Evolutionary conservation across 2,329 filamentous ascomycete genomes (phyloP).

Genomic region (Fusarium tricinctum): DNA sequence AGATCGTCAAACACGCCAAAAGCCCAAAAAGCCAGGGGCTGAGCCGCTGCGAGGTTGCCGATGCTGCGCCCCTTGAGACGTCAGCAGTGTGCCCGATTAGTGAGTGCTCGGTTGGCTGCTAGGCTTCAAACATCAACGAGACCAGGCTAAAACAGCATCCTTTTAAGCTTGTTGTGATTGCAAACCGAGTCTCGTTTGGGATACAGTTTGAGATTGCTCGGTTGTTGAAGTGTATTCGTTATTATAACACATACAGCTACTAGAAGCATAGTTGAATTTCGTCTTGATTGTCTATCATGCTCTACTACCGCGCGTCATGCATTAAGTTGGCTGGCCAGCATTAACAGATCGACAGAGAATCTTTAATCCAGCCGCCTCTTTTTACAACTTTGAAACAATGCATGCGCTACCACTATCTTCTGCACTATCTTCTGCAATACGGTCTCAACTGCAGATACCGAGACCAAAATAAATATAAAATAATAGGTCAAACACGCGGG

Average conservation of each 20-base stretch:
- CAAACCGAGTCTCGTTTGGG: slow-evolving; percentile 4
- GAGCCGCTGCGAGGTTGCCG: background rate
- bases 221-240: background rate
- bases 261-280: no score
- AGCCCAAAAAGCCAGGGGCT: slow-evolving; percentile 1
- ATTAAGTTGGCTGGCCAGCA: slow-evolving; percentile 19
- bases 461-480: slow-evolving; percentile 5
- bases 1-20: slow-evolving; percentile 31
- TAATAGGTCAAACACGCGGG: slow-evolving; percentile 1
- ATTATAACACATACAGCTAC: background rate
- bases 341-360: slow-evolving; percentile 28
- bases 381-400: slow-evolving; percentile 5
- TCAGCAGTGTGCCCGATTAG: slow-evolving; percentile 42
- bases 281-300: background rate
- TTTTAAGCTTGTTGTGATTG: background rate
- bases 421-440: slow-evolving; percentile 6
- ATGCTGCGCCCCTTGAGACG: slow-evolving; percentile 49
- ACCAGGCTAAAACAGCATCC: slow-evolving; percentile 25
- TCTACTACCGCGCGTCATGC: slow-evolving; percentile 10
- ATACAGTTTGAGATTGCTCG: slow-evolving; percentile 21
- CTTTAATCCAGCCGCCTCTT: background rate
- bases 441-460: background rate
- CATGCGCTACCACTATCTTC: background rate
- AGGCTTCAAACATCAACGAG: slow-evolving; percentile 36
- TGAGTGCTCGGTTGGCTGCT: background rate